Evolutionary conservation across 148 eudicot genomes (phyloP).

Genomic region (Vaccinium macrocarpon): DNA sequence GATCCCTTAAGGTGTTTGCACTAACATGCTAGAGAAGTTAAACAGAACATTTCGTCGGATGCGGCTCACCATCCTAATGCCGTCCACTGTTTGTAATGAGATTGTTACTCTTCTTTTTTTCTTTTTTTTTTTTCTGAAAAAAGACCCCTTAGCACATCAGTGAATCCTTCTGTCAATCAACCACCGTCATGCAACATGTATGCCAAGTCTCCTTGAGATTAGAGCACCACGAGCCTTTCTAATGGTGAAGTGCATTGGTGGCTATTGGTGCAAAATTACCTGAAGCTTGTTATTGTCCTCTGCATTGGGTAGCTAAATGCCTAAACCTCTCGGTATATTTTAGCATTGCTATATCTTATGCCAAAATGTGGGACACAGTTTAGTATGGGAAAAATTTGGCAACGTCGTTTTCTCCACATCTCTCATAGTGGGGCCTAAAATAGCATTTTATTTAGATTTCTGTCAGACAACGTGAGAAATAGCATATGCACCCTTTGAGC

Average conservation of each 20-base stretch:
- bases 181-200: neutral
- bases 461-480: neutral
- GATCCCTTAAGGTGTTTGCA: neutral
- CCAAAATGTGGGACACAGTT: neutral
- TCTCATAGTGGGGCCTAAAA: neutral
- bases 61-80: neutral
- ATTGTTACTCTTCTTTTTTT: neutral
- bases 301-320: neutral
- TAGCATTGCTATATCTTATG: neutral
- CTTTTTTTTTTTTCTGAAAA: too few relatives aligned
- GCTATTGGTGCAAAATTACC: neutral
- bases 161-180: neutral
- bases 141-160: neutral
- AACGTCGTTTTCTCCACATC: neutral
- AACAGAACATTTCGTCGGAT: neutral
- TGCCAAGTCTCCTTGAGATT: neutral
- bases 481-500: neutral
- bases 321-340: neutral
- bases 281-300: neutral
- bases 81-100: neutral
- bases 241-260: neutral
- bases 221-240: neutral
- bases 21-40: neutral
- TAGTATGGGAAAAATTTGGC: neutral
- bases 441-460: neutral